Base-by-base conservation (phyloP, 164 flowering plant genomes). In the Vitis rotundifolia region DNA sequence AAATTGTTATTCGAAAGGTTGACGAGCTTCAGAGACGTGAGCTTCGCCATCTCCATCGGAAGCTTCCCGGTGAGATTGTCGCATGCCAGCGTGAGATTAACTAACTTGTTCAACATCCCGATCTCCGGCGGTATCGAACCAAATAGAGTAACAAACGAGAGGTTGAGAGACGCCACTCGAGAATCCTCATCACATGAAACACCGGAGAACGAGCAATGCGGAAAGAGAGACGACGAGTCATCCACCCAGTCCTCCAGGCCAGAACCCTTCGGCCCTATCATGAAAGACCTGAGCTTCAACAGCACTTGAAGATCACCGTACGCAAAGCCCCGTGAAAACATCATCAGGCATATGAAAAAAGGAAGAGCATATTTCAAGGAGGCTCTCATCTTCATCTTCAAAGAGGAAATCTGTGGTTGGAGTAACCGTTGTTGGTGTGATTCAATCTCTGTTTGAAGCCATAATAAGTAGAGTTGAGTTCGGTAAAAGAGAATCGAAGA, bases 191-290 rank as follows among this genome's bases (percentile, higher is more conserved):
- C 84, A 71, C 99, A 95, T 0, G 80, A 14, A 50, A 95, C 90
- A 9, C 99, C 99, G 19, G 88, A 66, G 70, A 92, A 91, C 9
- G 72, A 72, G 73, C 98, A 95, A 68, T 91, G 94, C 1, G 83
- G 76, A 3, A 82, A 50, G 2, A 78, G n/a, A 7, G 81, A 65
- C 3, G 77, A 61, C 2, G 81, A 68, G 74, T 37, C 7, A 44
- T 11, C 1, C 47, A 57, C 49, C 98, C 98, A 94, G 77, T 91
- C 89, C 1, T 71, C 68, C 8, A 94, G 88, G 0, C 78, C 90
- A 0, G 84, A 70, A 37, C 82, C 79, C 2, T 76, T 49, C 0
- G 83, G 83, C 0, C 77, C 86, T 9, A 76, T 49, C 70, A 91
- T 62, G 44, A 90, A 67, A 11, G 79, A 11, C 53, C 85, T 94